Evolutionary conservation across 2,329 filamentous ascomycete genomes (phyloP).

Genomic region (Fusarium pseudoanthophilum): DNA sequence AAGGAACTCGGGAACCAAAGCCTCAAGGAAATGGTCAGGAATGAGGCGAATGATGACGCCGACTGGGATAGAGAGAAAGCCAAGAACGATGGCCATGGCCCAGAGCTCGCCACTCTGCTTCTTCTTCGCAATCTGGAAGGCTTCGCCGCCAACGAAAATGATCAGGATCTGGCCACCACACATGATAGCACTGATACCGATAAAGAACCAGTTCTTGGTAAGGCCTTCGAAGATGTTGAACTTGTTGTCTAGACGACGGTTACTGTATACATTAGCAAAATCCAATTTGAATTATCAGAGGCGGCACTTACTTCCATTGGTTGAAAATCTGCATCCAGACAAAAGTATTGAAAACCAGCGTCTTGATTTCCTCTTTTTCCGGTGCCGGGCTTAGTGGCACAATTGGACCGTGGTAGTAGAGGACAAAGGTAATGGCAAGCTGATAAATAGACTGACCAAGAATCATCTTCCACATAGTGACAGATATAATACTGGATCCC

Average conservation of each 20-base stretch:
- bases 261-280: constrained; percentile 59
- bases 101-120: constrained; percentile 80
- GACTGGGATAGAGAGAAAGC: constrained; percentile 84
- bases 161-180: constrained; percentile 90
- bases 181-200: constrained; percentile 87
- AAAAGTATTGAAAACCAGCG: constrained; percentile 96
- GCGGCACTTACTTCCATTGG: constrained; percentile 81
- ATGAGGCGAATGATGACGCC: constrained; percentile 84
- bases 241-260: constrained; percentile 90
- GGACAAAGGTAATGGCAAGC: constrained; percentile 79
- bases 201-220: constrained; percentile 86
- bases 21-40: constrained; percentile 74
- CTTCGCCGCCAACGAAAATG: constrained; percentile 83
- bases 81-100: constrained; percentile 87
- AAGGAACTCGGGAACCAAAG: constrained; percentile 63
- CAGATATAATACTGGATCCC: constrained; percentile 74
- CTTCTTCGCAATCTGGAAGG: constrained; percentile 75
- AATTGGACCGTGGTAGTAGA: constrained; percentile 70
- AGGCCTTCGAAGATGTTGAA: constrained; percentile 97
- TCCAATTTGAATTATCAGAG: background rate
- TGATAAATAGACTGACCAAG: constrained; percentile 92
- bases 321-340: constrained; percentile 99
- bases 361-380: constrained; percentile 66
- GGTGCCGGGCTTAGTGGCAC: background rate
- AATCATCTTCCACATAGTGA: constrained; percentile 99